phyloP scores from a whole-genome alignment of 2,329 filamentous ascomycete species.

The Talaromyces sp. region DNA sequence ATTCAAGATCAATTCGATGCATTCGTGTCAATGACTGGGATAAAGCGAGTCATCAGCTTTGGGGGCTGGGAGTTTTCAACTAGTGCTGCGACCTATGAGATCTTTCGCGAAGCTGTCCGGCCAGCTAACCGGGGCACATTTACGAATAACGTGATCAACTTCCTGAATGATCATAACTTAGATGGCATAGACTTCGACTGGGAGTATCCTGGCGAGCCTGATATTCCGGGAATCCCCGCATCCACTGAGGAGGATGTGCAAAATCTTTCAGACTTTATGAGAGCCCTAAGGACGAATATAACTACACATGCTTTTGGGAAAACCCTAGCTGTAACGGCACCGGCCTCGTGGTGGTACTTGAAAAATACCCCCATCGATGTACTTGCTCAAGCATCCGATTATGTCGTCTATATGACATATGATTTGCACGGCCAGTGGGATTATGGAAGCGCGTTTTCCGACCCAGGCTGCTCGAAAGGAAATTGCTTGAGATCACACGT shows the following conservation, averaged over 20 bases:
- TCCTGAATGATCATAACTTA: background rate
- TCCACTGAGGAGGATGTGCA: background rate
- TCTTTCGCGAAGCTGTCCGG: background rate
- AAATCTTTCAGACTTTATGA: background rate
- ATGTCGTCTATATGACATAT: constrained; percentile 16
- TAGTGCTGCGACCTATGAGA: background rate
- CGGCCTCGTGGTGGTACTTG: background rate
- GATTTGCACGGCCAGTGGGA: constrained; percentile 27
- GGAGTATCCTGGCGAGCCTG: constrained; percentile 1
- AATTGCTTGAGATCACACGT: constrained; percentile 33
- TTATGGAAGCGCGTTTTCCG: constrained; percentile 16
- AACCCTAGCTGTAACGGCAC: background rate
- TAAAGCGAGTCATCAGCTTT: background rate
- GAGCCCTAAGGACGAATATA: background rate
- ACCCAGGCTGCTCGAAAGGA: constrained; percentile 18
- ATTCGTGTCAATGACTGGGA: background rate
- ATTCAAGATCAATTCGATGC: background rate
- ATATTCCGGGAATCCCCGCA: background rate
- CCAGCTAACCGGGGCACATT: background rate
- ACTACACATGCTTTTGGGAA: background rate
- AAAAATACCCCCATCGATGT: background rate
- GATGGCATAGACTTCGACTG: background rate
- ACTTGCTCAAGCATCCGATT: background rate
- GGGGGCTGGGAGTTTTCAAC: background rate
- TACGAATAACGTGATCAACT: background rate